A percentile compares a stretch with the other conserved stretches of the same genome.
phyloP scores from a whole-genome alignment of 345 rosid species.

The Populus simonii region DNA sequence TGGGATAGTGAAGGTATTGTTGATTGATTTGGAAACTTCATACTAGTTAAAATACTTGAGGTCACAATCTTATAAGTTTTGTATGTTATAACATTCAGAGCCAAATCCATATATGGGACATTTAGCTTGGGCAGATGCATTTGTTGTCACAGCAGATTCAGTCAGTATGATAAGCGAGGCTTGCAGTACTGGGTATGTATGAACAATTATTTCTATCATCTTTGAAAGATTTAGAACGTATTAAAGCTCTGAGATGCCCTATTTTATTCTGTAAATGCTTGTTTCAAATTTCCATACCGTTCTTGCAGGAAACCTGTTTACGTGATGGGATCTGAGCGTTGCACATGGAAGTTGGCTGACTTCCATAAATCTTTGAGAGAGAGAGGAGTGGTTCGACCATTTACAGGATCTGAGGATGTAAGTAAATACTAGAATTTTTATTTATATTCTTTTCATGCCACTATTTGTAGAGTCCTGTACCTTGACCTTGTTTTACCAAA shows the following conservation, averaged over 20 bases:
- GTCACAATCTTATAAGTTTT: slow-evolving; percentile 18
- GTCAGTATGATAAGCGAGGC: slow-evolving; percentile 91
- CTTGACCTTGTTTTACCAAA: too few species aligned
- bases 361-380: slow-evolving; percentile 82
- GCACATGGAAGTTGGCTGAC: slow-evolving; percentile 85
- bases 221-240: neutral
- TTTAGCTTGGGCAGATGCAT: slow-evolving; percentile 99
- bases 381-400: slow-evolving; percentile 79
- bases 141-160: slow-evolving; percentile 92
- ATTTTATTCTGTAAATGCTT: slow-evolving; percentile 6
- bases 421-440: slow-evolving; percentile 30
- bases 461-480: neutral
- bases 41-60: neutral
- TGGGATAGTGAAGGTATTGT: slow-evolving; percentile 90
- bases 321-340: slow-evolving; percentile 70
- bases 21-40: neutral
- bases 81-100: slow-evolving; percentile 43
- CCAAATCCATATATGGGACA: slow-evolving; percentile 91
- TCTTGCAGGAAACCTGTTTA: slow-evolving; percentile 86
- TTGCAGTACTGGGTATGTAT: slow-evolving; percentile 89
- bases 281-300: neutral
- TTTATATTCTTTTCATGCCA: neutral
- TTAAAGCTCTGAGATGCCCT: neutral
- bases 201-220: neutral
- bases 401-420: slow-evolving; percentile 90